Base-by-base conservation (phyloP, 371 early-diverging fungal genomes). In the Apophysomyces sp. region DNA sequence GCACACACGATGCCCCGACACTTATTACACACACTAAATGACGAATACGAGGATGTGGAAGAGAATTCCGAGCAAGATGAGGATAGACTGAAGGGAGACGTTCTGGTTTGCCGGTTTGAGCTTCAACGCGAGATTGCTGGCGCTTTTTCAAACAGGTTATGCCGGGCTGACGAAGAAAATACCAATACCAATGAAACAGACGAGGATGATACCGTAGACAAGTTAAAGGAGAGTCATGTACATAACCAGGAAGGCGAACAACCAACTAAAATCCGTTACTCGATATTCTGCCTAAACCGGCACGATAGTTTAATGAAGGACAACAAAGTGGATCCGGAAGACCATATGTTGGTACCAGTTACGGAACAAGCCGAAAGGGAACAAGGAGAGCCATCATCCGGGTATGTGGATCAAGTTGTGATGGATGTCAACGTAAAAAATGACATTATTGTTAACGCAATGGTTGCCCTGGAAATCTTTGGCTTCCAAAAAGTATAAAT, bases 211-310 rank as follows among this genome's bases (percentile, higher is more conserved):
- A 24, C 30, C n/a, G n/a, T n/a, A n/a, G n/a, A n/a, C n/a, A n/a
- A n/a, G 34, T 13, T 13, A 61, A 34, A 44, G 16, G 49, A 44
- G 21, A 21, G 1, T 29, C 9, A 13, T 12, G 29, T 26, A n/a
- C 3, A 30, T 34, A 3, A 11, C 12, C 29, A 9, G n/a, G 16
- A 8, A n/a, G 27, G 6, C 18, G 40, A 26, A 24, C 13, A 58
- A 49, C 66, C 65, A 55, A 60, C 72, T 0, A 76, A 74, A 15
- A 68, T 80, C 27, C 72, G 69, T n/a, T 77, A 80, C 52, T 67
- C 76, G 52, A 69, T 80, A 13, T 69, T 77, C 26, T 80, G 81
- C 29, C 57, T 80, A 0, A 77, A 76, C 27, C 67, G 72, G 18
- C 77, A 73, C 40, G 68, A 73, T 52, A 57, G 62, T 2, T 49